phyloP scores from a whole-genome alignment of 2,329 filamentous ascomycete genomes.

The Beauveria sp. region DNA sequence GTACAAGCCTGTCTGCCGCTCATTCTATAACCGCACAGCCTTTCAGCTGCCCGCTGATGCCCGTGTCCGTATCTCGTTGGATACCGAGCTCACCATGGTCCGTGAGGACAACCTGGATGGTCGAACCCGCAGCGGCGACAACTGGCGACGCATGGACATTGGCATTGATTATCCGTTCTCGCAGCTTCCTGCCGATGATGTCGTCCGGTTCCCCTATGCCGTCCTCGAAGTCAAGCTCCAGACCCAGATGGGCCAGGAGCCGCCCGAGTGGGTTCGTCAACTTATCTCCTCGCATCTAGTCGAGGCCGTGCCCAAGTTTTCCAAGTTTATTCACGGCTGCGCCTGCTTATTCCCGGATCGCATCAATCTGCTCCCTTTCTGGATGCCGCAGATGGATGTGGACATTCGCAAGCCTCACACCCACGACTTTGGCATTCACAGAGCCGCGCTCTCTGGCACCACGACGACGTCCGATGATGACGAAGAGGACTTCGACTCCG shows the following conservation, averaged over 20 bases:
- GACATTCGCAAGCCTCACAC: conserved; percentile 91
- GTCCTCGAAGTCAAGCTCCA: conserved; percentile 96
- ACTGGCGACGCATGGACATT: conserved; percentile 97
- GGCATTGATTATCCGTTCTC: conserved; percentile 93
- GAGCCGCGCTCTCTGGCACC: conserved; percentile 65
- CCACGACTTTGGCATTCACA: conserved; percentile 84
- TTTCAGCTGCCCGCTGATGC: conserved; percentile 97
- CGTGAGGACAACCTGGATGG: conserved; percentile 94
- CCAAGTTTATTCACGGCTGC: conserved; percentile 96
- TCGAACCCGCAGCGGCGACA: conserved; percentile 64
- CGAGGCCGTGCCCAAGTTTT: conserved; percentile 98
- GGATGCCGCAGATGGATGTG: conserved; percentile 97
- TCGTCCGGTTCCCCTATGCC: conserved; percentile 90
- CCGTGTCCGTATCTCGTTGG: conserved; percentile 89
- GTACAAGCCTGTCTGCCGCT: conserved; percentile 82
- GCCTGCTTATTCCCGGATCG: conserved; percentile 78
- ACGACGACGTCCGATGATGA: conserved; percentile 73
- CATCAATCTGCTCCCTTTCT: conserved; percentile 89
- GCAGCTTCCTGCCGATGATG: conserved; percentile 75
- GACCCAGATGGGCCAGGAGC: conserved; percentile 89
- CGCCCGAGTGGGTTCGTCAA: conserved; percentile 93
- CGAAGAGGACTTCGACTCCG: conserved; percentile 62
- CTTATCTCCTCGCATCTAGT: conserved; percentile 90
- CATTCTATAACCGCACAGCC: conserved; percentile 96
- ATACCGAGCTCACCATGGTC: conserved; percentile 91